Evolutionary conservation across 1,139 yeast genomes (phyloP).

Genomic region (Debaryomyces coudertii): DNA sequence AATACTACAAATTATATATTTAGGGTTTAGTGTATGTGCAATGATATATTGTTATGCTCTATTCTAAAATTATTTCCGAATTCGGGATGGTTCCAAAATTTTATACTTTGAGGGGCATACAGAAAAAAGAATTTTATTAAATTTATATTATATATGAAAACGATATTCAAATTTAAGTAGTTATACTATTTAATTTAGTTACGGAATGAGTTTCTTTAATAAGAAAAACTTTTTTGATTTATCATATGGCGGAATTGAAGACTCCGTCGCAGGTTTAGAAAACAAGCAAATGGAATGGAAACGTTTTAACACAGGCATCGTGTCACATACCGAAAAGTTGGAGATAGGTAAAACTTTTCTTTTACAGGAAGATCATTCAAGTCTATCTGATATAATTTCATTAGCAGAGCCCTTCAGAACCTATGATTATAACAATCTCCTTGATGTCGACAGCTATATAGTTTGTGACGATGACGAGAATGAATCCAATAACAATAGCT

Average conservation of each 20-base stretch:
- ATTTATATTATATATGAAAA: not conserved
- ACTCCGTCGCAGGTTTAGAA: not conserved
- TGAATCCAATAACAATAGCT: not conserved
- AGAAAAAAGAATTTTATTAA: not conserved
- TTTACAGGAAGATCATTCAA: not conserved
- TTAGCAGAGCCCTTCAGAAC: not conserved
- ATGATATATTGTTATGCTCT: not conserved
- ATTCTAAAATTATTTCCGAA: not conserved
- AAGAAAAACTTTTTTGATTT: not conserved
- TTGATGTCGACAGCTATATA: not conserved
- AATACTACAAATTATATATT: not conserved
- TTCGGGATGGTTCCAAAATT: slow-evolving; percentile 5
- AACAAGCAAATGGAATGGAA: not conserved
- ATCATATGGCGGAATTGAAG: not conserved
- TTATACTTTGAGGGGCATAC: not conserved
- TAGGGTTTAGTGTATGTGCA: not conserved
- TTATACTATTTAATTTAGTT: not conserved
- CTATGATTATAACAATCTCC: not conserved
- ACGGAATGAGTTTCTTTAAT: not conserved
- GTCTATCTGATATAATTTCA: not conserved
- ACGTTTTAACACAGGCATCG: not conserved
- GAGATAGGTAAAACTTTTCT: not conserved
- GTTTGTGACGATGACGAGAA: not conserved
- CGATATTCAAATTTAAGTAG: too few species aligned
- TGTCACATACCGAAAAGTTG: not conserved